Base-by-base conservation (phyloP, 495 filamentous ascomycete species). In the Talaromyces trachyspermus region DNA sequence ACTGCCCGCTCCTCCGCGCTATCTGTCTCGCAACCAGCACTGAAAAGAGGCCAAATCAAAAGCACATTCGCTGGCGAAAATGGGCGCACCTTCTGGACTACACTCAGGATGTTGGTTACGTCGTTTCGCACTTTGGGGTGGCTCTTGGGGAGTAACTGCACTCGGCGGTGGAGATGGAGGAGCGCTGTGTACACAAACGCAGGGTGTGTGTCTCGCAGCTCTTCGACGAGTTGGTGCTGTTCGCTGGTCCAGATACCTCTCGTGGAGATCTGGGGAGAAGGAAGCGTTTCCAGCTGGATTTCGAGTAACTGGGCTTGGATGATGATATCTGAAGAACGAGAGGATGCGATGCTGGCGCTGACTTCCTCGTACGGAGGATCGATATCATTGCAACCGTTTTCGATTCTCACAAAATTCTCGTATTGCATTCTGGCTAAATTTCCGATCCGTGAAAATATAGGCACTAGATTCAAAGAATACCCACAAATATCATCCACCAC, bases 31-130 rank as follows among this genome's bases (percentile, higher is more conserved):
- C 61, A 66, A 0, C 63, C 63, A 4, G 52, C 59, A 27, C 56
- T 66, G 32, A 66, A 66, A 12, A 66, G 48, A 1, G 63, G 63
- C 63, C 63, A 66, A 0, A 66, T 50, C 14, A 64, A 56, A 3
- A 64, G 47, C 8, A 66, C 60, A 26, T 66, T 66, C 4, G 57
- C 54, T 11, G 50, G 39, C 0, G 61, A 66, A 11, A 48, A 52
- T 0, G 59, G 50, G 2, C 48, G 42, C 7, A 66, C 61, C 0
- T 49, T 10, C 18, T 48, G 12, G 2, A 63, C 32, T 9, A 58
- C 54, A 6, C 49, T 29, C 6, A 65, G 29, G 23, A 63, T 62
- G 0, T 52, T 53, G 2, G 9, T 29, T 11, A 63, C 36, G n/a
- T 62, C 60, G 2, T 25, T 26, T 29, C 55, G 49, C 25, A 63